phyloP scores from a whole-genome alignment of 1,284 basidiomycete genomes.

The Naganishia sp. region DNA sequence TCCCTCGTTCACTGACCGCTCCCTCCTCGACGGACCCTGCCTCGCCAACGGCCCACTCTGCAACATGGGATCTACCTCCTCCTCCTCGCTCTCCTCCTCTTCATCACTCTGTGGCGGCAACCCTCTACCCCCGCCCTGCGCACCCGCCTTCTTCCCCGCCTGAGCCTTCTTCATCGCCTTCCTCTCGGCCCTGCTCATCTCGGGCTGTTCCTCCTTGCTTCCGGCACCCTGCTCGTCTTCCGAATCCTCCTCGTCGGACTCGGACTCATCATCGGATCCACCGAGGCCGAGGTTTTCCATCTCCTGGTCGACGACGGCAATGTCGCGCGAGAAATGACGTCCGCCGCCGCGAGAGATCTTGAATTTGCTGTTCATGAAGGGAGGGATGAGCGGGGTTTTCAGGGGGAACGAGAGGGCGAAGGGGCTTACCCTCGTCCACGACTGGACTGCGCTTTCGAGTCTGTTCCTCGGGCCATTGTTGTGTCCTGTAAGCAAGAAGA shows the following conservation, averaged over 20 bases:
- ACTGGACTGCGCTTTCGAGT: constrained; percentile 24
- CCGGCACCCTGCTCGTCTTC: constrained; percentile 41
- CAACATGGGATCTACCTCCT: constrained; percentile 62
- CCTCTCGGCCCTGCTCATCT: constrained; percentile 66
- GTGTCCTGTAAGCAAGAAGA: not conserved
- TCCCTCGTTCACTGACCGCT: constrained; percentile 60
- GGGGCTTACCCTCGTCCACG: constrained; percentile 29
- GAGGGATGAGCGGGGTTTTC: not conserved
- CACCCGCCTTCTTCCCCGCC: constrained; percentile 43
- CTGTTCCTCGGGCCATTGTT: constrained; percentile 28
- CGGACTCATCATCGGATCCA: constrained; percentile 36
- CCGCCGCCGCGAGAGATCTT: constrained; percentile 85
- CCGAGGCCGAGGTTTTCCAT: constrained; percentile 34
- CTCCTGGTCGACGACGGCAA: constrained; percentile 41
- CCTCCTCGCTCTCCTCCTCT: constrained; percentile 57
- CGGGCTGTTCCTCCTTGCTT: constrained; percentile 46
- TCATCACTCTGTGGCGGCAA: constrained; percentile 49
- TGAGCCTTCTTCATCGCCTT: constrained; percentile 71
- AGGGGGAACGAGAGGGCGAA: not conserved
- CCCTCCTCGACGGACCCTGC: constrained; percentile 59
- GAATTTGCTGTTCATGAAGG: constrained; percentile 59
- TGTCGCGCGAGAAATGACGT: constrained; percentile 68
- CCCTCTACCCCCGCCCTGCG: constrained; percentile 46
- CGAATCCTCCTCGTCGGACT: constrained; percentile 40
- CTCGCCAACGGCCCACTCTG: constrained; percentile 32